Conservation (phyloP, 108 stramenopile genomes). For the Phaeodactylum tricornutum region DNA sequence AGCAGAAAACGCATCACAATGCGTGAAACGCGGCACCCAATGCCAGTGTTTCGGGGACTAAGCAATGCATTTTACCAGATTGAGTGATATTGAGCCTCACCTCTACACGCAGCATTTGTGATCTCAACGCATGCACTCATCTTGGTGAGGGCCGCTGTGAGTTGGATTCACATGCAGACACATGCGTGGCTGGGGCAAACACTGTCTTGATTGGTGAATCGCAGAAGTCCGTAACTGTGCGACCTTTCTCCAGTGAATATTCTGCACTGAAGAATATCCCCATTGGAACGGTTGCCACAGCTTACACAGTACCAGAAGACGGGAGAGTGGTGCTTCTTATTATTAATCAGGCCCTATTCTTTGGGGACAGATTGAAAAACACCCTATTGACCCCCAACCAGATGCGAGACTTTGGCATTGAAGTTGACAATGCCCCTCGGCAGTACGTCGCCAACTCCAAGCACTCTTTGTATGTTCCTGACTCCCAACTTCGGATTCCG, state of each 20-base stretch:
- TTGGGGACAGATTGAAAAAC: slow-evolving; percentile 11
- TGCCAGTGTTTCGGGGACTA: no score
- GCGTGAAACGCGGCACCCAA: no score
- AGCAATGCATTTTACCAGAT: no score
- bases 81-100: no score
- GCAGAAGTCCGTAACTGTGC: slow-evolving; percentile 1
- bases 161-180: slow-evolving; percentile 21
- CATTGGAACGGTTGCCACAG: slow-evolving; percentile 20
- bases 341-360: slow-evolving; percentile 16
- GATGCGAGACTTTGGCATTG: slow-evolving; percentile 13
- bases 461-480: not conserved
- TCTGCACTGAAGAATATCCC: slow-evolving; percentile 12
- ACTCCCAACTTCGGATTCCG: not conserved
- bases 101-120: no score
- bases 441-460: not conserved
- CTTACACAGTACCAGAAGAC: slow-evolving; percentile 8
- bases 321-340: slow-evolving; percentile 16
- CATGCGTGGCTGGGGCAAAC: slow-evolving; percentile 11
- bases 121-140: no score
- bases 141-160: slow-evolving; percentile 3
- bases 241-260: not conserved
- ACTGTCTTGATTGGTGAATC: slow-evolving; percentile 1
- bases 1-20: no score
- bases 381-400: slow-evolving; percentile 29
- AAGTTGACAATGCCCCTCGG: not conserved